Base-by-base conservation (phyloP, 2,329 filamentous ascomycete species). In the Penicillium sp. region DNA sequence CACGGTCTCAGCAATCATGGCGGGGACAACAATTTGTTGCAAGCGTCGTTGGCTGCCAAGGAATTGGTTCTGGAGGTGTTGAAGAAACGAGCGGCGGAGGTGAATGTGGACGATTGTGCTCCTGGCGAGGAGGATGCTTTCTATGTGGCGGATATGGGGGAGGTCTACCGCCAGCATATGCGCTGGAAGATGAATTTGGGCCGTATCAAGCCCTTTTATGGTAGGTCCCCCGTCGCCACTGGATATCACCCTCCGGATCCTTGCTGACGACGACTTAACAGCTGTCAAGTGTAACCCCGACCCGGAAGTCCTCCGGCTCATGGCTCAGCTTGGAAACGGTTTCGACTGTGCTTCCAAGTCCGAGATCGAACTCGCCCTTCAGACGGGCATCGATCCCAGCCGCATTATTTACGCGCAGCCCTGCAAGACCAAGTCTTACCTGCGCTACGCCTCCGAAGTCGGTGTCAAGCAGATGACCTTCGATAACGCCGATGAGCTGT, bases 261-360 rank as follows among this genome's bases (percentile, higher is more conserved):
- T 30, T 22, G 40, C 38, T 61, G 43, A 54, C 38, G 19, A 36
- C 50, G 16, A 33, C 29, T 18, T 34, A 19, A 30, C 61, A 92
- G 92, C 92, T 61, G 92, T 99, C 78, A 99, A 99, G 77, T 99
- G 93, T 77, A 99, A 99, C 80, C 91, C 92, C 25, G 92, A 99
- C 74, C 82, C 86, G 41, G 85, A 88, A 74, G 86, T 99, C 56
- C 80, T 99, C 59, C 86, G 86, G 67, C 87, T 99, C 59, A 84
- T 99, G 65, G 84, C 89, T 55, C 84, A 83, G 60, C 81, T 99
- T 58, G 93, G 92, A 65, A 91, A 89, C 58, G 93, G 93, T 64
- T 99, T 99, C 71, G 93, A 99, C 75, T 99, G 93, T 74, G 93
- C 93, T 56, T 97, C 92, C 73, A 97, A 97, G 81, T 80, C 86